Evolutionary conservation across 768 basidiomycete species (phyloP).

Genomic region (Russula abietina): DNA sequence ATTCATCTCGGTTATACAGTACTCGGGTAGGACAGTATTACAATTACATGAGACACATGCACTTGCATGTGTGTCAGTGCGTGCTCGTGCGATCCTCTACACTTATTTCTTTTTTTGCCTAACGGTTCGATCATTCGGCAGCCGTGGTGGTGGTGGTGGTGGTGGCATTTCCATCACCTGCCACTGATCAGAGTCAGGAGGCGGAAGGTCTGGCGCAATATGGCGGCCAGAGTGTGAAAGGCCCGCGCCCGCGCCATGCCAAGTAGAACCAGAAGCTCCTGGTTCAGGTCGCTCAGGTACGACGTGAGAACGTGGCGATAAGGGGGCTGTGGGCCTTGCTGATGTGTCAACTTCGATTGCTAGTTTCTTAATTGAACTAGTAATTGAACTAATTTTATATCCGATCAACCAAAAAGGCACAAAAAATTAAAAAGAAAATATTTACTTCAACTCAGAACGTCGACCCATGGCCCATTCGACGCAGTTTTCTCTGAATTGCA

Average conservation of each 20-base stretch:
- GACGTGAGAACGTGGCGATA: slow-evolving; percentile 9
- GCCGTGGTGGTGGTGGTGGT: slow-evolving; percentile 5
- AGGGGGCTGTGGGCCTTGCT: neutral
- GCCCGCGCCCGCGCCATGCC: neutral
- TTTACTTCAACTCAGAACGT: slow-evolving; percentile 68
- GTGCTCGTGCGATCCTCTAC: neutral
- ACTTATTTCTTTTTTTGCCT: slow-evolving; percentile 17
- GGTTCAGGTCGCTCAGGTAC: neutral
- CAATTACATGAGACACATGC: neutral
- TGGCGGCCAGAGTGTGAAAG: slow-evolving; percentile 6
- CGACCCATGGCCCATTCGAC: slow-evolving; percentile 67
- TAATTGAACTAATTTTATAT: slow-evolving; percentile 38
- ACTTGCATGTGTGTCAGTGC: too few relatives aligned
- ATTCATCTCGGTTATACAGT: slow-evolving; percentile 2
- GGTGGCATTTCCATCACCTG: slow-evolving; percentile 29
- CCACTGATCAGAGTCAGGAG: slow-evolving; percentile 37
- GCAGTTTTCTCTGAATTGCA: slow-evolving; percentile 70
- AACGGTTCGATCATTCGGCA: neutral
- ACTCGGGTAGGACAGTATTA: neutral
- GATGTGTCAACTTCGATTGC: slow-evolving; percentile 29
- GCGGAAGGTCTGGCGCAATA: slow-evolving; percentile 31
- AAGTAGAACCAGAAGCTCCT: slow-evolving; percentile 2
- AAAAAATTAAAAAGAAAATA: neutral
- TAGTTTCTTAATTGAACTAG: slow-evolving; percentile 35
- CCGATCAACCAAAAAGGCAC: neutral